Percentiles rank a stretch among this genome's conserved stretches.
phyloP scores from a whole-genome alignment of 441 rosid genomes.

The Corymbia calophylla region DNA sequence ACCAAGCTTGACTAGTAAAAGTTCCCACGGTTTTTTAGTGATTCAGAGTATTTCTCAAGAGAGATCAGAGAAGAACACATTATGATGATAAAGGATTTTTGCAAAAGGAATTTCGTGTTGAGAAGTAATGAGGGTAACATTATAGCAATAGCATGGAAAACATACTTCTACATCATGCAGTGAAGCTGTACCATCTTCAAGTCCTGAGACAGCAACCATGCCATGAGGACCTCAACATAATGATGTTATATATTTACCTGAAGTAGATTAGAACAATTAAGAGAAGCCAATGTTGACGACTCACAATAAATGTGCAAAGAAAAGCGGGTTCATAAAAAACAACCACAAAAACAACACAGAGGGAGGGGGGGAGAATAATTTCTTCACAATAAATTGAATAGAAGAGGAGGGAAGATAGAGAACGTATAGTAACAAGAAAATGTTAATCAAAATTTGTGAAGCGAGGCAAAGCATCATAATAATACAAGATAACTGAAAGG shows the following conservation, averaged over 20 bases:
- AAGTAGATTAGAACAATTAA: background rate
- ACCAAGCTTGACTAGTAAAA: background rate
- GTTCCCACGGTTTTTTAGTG: background rate
- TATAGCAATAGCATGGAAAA: background rate
- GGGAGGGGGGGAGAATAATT: no score
- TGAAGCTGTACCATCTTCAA: slow-evolving; percentile 73
- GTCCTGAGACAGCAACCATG: slow-evolving; percentile 75
- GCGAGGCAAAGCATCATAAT: no score
- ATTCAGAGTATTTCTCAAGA: background rate
- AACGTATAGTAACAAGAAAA: no score
- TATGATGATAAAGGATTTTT: background rate
- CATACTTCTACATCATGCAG: slow-evolving; percentile 86
- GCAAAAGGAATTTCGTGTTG: background rate
- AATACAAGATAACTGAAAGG: no score
- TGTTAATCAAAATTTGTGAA: no score
- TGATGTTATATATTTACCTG: slow-evolving; percentile 67
- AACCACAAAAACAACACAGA: no score
- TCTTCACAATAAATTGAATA: no score
- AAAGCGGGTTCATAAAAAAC: no score
- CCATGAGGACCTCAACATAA: slow-evolving; percentile 94
- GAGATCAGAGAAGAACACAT: background rate
- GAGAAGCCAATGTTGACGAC: background rate
- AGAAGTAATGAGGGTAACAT: background rate
- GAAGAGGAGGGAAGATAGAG: no score
- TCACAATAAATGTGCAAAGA: background rate